A percentile compares a stretch with the other conserved stretches of the same genome.
Conservation (phyloP, 306 rosid genomes). For the Acacia crassicarpa region DNA sequence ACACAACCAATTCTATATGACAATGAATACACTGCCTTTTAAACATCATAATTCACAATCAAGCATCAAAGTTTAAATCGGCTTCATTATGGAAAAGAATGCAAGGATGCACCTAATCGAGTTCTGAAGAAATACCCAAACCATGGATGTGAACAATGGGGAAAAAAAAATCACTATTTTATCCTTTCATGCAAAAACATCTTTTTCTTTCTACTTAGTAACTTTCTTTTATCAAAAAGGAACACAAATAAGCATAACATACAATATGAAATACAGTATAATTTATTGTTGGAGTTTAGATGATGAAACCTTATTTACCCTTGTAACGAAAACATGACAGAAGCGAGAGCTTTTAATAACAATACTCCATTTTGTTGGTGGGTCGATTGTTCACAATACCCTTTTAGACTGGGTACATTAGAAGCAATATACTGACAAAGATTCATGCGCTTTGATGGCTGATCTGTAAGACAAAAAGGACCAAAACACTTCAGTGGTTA, state of each 20-base stretch:
- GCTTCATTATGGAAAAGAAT: background rate
- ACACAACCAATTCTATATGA: background rate
- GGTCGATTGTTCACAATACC: slow-evolving; percentile 43
- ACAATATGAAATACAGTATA: background rate
- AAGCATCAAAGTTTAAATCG: background rate
- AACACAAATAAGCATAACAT: background rate
- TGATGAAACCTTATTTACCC: slow-evolving; percentile 50
- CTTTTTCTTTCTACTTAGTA: background rate
- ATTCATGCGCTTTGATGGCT: slow-evolving; percentile 61
- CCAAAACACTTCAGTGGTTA: slow-evolving; percentile 29
- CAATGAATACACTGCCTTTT: background rate
- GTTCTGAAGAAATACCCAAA: background rate
- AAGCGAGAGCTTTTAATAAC: slow-evolving; percentile 61
- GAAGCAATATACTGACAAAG: slow-evolving; percentile 68
- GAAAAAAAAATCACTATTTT: background rate
- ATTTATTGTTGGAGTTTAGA: background rate
- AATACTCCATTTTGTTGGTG: slow-evolving; percentile 57
- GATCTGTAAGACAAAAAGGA: slow-evolving; percentile 61
- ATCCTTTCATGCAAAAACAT: background rate
- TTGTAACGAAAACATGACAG: slow-evolving; percentile 76
- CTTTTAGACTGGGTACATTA: slow-evolving; percentile 69
- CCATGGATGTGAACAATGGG: background rate
- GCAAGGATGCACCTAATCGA: background rate
- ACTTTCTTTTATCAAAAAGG: background rate
- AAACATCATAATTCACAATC: background rate